Conservation (phyloP, 78 protist genomes). For the Dictyostelium brefeldianum region DNA sequence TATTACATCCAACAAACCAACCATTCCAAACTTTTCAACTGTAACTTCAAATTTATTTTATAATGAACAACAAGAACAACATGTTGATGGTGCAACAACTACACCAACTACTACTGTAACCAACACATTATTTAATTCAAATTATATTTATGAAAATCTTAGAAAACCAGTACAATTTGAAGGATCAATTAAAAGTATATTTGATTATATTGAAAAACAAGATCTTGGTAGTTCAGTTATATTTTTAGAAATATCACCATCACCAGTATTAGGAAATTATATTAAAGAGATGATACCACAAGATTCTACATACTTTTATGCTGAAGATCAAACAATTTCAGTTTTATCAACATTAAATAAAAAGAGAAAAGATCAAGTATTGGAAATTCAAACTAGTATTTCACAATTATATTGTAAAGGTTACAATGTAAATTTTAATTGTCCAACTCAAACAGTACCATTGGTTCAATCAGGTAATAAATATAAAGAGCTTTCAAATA, state of each 20-base stretch:
- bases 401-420: conserved; percentile 22
- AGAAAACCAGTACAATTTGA: conserved; percentile 38
- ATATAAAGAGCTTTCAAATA: background rate
- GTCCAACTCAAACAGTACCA: background rate
- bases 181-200: conserved; percentile 19
- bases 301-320: background rate
- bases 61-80: background rate
- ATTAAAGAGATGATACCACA: background rate
- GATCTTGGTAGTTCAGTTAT: background rate
- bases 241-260: conserved; percentile 74
- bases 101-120: too few relatives aligned
- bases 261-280: conserved; percentile 9
- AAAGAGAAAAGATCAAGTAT: background rate
- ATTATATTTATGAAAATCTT: conserved; percentile 43
- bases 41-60: background rate
- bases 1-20: too few relatives aligned
- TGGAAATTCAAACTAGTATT: background rate
- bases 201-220: conserved; percentile 2
- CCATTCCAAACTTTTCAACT: too few relatives aligned
- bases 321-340: background rate
- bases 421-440: conserved; percentile 5
- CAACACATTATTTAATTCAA: background rate
- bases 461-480: background rate
- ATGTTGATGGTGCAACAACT: background rate
- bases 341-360: conserved; percentile 9